These are phyloP conservation scores for Aspergillus vadensis DNA, from an alignment of 2,329 filamentous ascomycete species.

Conservation along the genomic window DNA sequence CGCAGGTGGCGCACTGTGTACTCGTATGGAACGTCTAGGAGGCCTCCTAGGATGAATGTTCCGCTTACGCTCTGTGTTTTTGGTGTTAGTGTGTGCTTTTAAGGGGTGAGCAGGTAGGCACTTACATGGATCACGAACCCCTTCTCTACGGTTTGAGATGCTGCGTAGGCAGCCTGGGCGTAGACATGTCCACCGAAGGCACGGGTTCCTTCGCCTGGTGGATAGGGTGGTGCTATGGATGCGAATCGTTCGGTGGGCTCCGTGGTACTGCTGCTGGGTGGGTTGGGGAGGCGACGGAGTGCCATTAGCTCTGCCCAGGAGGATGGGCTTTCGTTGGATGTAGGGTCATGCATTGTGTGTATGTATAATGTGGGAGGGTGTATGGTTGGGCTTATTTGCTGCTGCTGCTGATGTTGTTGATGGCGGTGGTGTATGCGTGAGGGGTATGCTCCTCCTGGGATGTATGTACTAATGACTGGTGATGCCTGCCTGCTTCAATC, in stretches of 20 bases:
- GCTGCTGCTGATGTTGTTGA: background rate
- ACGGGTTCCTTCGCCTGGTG: conserved; percentile 44
- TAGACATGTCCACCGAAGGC: conserved; percentile 61
- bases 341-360: background rate
- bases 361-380: background rate
- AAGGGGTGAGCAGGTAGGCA: background rate
- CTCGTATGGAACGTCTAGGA: conserved; percentile 51
- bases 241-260: conserved; percentile 36
- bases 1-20: conserved; percentile 55
- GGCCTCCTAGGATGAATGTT: conserved; percentile 54
- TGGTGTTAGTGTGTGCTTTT: background rate
- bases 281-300: conserved; percentile 29
- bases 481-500: no score
- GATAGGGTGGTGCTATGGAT: conserved; percentile 38
- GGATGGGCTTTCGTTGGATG: conserved; percentile 9
- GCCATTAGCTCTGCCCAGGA: conserved; percentile 37
- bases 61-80: conserved; percentile 52
- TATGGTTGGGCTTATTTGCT: background rate
- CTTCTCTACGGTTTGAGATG: conserved; percentile 54
- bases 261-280: conserved; percentile 6
- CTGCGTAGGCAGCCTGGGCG: conserved; percentile 60
- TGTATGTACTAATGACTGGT: no score
- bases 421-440: background rate
- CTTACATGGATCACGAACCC: conserved; percentile 57
- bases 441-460: no score